phyloP scores from a whole-genome alignment of 2,329 filamentous ascomycete species.

The Gaeumannomyces sp. region DNA sequence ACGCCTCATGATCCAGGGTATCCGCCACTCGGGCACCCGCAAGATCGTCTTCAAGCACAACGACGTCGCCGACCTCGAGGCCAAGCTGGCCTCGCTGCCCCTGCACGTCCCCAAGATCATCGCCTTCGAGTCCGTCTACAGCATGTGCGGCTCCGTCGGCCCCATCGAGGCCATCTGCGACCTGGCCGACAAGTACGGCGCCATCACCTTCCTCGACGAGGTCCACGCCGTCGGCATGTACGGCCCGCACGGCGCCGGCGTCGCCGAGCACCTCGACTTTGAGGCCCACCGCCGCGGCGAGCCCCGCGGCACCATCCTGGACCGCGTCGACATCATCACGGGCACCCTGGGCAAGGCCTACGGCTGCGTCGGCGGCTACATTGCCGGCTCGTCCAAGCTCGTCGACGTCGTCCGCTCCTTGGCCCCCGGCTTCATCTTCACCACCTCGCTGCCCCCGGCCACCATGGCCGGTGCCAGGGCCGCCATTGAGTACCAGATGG shows the following conservation, averaged over 20 bases:
- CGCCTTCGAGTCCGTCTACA: constrained; percentile 97
- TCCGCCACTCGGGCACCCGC: constrained; percentile 91
- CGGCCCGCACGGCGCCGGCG: constrained; percentile 88
- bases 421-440: constrained; percentile 11
- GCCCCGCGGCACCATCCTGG: constrained; percentile 80
- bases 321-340: constrained; percentile 95
- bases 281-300: constrained; percentile 73
- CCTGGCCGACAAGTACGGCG: constrained; percentile 93
- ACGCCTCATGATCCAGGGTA: constrained; percentile 99
- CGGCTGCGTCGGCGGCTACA: constrained; percentile 95
- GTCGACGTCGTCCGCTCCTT: constrained; percentile 54
- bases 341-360: constrained; percentile 97
- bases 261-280: constrained; percentile 95
- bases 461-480: constrained; percentile 92
- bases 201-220: constrained; percentile 95
- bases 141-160: constrained; percentile 97
- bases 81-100: constrained; percentile 83
- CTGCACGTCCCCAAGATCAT: constrained; percentile 91
- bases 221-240: constrained; percentile 99
- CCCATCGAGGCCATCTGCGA: constrained; percentile 96
- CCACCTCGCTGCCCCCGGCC: constrained; percentile 65
- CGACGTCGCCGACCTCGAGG: constrained; percentile 85
- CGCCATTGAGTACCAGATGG: constrained; percentile 90
- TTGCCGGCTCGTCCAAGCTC: constrained; percentile 79
- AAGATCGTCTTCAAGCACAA: constrained; percentile 99